Conservation (phyloP, 768 basidiomycete genomes). For the Scleroderma citrinum region DNA sequence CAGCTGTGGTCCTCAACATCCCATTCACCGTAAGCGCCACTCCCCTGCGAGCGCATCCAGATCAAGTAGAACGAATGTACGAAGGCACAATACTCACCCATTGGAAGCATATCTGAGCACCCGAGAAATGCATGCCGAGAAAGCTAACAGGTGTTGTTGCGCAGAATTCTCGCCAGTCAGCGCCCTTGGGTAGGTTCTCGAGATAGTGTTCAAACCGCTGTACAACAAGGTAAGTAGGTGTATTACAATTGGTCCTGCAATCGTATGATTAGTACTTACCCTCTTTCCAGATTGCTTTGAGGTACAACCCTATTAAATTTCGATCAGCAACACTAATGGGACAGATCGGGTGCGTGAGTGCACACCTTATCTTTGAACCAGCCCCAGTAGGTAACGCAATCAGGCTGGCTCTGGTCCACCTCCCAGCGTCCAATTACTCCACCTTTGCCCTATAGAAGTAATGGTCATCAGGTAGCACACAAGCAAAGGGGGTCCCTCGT, state of each 20-base stretch:
- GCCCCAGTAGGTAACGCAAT: slow-evolving; percentile 20
- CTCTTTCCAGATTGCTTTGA: slow-evolving; percentile 19
- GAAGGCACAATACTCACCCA: not conserved
- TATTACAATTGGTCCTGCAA: too few relatives aligned
- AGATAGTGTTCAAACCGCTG: slow-evolving; percentile 25
- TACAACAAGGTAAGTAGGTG: too few relatives aligned
- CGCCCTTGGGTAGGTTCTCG: slow-evolving; percentile 16
- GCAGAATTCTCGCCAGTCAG: slow-evolving; percentile 29
- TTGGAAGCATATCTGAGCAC: slow-evolving; percentile 15
- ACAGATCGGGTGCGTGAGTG: not conserved
- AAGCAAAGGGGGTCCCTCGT: too few relatives aligned
- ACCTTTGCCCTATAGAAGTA: slow-evolving; percentile 8
- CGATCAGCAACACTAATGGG: not conserved
- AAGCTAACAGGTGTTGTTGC: slow-evolving; percentile 28
- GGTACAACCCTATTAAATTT: slow-evolving; percentile 19
- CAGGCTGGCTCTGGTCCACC: slow-evolving; percentile 20
- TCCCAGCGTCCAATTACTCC: slow-evolving; percentile 22
- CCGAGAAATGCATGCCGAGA: slow-evolving; percentile 14
- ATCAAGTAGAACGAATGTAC: not conserved
- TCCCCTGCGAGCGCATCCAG: not conserved
- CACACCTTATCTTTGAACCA: slow-evolving; percentile 27
- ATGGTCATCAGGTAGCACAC: too few relatives aligned
- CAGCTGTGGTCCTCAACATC: slow-evolving; percentile 2
- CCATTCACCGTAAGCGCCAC: not conserved
- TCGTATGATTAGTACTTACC: slow-evolving; percentile 5